These are phyloP conservation scores for Lactifluus subvellereus DNA, from an alignment of 768 basidiomycete genomes.

Conservation along the genomic window DNA sequence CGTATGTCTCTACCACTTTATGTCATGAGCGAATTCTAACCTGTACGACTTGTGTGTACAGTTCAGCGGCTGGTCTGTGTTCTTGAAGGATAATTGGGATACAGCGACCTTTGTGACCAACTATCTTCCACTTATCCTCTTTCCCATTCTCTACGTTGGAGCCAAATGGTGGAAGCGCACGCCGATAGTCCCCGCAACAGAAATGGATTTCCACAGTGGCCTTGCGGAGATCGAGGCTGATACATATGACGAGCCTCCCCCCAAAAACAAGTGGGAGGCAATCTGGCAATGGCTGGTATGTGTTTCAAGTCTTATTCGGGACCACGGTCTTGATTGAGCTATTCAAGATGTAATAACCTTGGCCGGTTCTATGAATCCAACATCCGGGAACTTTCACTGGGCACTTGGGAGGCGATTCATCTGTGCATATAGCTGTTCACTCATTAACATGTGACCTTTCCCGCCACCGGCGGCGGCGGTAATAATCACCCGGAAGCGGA, in stretches of 20 bases:
- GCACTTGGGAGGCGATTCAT: too few relatives aligned
- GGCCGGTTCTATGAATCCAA: too few relatives aligned
- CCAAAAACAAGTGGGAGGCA: conserved; percentile 58
- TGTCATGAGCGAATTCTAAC: too few relatives aligned
- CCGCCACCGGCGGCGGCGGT: too few relatives aligned
- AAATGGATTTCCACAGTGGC: conserved; percentile 83
- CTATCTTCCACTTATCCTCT: conserved; percentile 62
- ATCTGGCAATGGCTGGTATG: conserved; percentile 80
- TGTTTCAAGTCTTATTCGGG: conserved; percentile 5
- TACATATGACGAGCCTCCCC: conserved; percentile 59
- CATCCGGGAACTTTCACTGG: too few relatives aligned
- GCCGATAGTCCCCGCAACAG: conserved; percentile 37
- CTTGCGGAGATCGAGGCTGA: conserved; percentile 34
- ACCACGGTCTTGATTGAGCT: too few relatives aligned
- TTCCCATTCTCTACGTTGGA: conserved; percentile 67
- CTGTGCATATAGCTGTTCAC: too few relatives aligned
- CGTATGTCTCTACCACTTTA: conserved; percentile 38
- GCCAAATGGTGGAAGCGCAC: conserved; percentile 50
- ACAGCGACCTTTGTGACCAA: conserved; percentile 73
- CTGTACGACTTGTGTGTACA: conserved; percentile 19
- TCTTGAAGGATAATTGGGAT: conserved; percentile 48
- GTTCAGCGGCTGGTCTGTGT: conserved; percentile 48
- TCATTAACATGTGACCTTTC: too few relatives aligned
- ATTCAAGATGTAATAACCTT: too few relatives aligned
- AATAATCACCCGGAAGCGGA: too few relatives aligned